Evolutionary conservation across 495 filamentous ascomycete species (phyloP), one percentile per base, ranked within the genome.

Genomic region (Daldinia vernicosa): DNA sequence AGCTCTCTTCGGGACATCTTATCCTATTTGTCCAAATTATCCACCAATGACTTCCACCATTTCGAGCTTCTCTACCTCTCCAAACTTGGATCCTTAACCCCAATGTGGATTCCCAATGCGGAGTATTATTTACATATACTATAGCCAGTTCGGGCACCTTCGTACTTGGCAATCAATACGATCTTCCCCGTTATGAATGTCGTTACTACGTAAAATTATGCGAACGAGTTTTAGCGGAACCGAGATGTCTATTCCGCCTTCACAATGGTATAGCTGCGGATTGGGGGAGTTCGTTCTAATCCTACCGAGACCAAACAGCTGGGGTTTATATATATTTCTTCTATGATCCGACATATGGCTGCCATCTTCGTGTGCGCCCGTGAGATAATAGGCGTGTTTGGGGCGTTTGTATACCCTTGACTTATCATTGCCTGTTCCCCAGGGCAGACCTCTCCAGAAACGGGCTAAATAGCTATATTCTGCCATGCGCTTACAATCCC

Each of bases 31-130:
- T 45, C 52, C 30, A 62, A 64, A 73, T 69, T 69, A 73, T 66
- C 70, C 70, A 58, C 61, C 55, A 73, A 66, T 57, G 45, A 59
- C 27, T 45, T 39, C 57, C 40, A 51, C 26, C 59, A 51, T 58
- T 30, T 64, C 17, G 17, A 56, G 27, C 33, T 60, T 60, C 55
- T 24, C 40, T 26, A 65, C 26, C 37, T 67, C 47, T 50, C 22
- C 43, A 50, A 9, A 27, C 33, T 9, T 61, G 40, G 60, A 50
- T 64, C 43, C 2, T 52, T n/a, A 5, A 60, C 60, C 50, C 60
- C 51, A 65, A 72, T 72, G 65, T 56, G 60, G 65, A 68, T n/a
- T n/a, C 50, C 60, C 51, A 65, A 72, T 72, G 65, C 60, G 60
- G 65, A 68, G 65, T 67, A 65, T 32, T 27, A 47, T 37, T 40